Evolutionary conservation across 202 grass and related monocot genomes (phyloP), one percentile per base, ranked within the genome.

Genomic region (Dendrocalamus latiflorus): DNA sequence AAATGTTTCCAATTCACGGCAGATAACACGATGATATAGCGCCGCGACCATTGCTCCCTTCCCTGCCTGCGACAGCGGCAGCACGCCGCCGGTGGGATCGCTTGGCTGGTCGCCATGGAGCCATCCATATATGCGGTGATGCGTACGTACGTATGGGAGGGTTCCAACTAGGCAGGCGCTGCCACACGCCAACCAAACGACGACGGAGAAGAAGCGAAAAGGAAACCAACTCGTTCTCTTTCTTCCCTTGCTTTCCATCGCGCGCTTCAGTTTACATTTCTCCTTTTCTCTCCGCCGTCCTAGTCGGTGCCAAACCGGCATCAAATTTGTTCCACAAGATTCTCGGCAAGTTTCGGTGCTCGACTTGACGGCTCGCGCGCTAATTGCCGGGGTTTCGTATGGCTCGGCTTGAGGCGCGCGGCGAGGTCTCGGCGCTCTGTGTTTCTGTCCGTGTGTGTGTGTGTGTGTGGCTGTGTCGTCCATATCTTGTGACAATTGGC

Each of bases 111-210:
- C 62, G 62, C 38, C 62, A 15, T 18, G 13, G 39, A 5, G 57
- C 43, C 42, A 36, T 3, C 71, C 33, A 15, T 25, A 6, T 6
- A 0, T 3, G 25, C 42, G 15, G 9, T 28, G 33, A 61, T 26
- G 42, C 42, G 18, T 45, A 25, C 50, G 28, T 28, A 22, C 16
- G 45, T 5, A 44, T 13, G 70, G 68, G 67, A 39, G 39, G 77
- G 83, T 14, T 81, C 65, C 30, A 78, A 86, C 79, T 41, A 30
- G 83, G 20, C 83, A 83, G 88, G 88, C 18, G 9, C 33, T 30
- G 77, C 16, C 65, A 22, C 74, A 60, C 83, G 47, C 60, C 66
- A 72, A 72, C 83, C 70, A 4, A 54, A 38, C 51, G 62, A 48
- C 51, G 51, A 9, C 49, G 21, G 72, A 48, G 45, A 39, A 30